Conservation (phyloP, 176 grass and related monocot genomes). For the Typha latifolia region DNA sequence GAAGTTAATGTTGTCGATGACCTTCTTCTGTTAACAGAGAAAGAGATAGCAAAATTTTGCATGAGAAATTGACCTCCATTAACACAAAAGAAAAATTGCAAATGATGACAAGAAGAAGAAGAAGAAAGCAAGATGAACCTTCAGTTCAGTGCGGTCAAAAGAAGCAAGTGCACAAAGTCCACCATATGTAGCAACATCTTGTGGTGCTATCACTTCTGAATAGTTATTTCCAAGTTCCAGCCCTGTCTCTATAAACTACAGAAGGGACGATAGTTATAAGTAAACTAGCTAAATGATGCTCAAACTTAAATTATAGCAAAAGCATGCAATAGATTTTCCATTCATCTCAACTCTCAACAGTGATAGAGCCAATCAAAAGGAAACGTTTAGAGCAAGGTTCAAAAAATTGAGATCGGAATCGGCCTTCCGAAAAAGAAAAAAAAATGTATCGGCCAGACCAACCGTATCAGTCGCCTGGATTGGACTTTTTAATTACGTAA, state of each 20-base stretch:
- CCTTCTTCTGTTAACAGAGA: slow-evolving; percentile 59
- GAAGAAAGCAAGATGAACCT: slow-evolving; percentile 38
- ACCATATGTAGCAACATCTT: slow-evolving; percentile 95
- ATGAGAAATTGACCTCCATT: neutral
- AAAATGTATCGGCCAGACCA: too few species aligned
- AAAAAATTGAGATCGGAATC: too few species aligned
- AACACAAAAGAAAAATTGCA: neutral
- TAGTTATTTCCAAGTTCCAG: slow-evolving; percentile 82
- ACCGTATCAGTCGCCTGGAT: too few species aligned
- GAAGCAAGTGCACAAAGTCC: slow-evolving; percentile 96
- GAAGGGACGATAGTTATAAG: neutral
- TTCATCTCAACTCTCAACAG: neutral
- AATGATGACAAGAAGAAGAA: neutral
- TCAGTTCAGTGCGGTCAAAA: slow-evolving; percentile 94
- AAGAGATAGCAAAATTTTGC: slow-evolving; percentile 3
- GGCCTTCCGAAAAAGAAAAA: too few species aligned
- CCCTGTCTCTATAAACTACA: slow-evolving; percentile 88
- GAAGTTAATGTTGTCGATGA: slow-evolving; percentile 92
- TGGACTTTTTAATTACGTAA: too few species aligned
- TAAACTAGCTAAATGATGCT: neutral
- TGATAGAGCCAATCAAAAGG: too few species aligned
- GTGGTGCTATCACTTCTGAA: slow-evolving; percentile 89
- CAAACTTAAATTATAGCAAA: neutral
- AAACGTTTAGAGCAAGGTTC: too few species aligned
- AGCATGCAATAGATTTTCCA: neutral